Percentiles rank a stretch among this genome's conserved stretches.
phyloP scores from a whole-genome alignment of 164 flowering plant genomes.

The Sextonia rubra region DNA sequence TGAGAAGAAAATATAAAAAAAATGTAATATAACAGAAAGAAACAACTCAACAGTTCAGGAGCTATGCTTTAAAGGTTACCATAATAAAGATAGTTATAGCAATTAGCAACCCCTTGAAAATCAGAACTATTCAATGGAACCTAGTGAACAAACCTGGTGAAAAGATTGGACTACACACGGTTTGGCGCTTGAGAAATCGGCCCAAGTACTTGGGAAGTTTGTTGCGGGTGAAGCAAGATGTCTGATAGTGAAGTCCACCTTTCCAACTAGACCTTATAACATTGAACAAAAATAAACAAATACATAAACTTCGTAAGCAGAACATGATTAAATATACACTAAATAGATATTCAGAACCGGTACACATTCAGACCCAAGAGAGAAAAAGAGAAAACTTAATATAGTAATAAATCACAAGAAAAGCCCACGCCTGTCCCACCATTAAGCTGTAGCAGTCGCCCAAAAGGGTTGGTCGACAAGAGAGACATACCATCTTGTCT shows the following conservation, averaged over 20 bases:
- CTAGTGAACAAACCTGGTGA: slow-evolving; percentile 47
- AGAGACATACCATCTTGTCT: no score
- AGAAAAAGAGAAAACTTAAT: no score
- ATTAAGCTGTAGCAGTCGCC: no score
- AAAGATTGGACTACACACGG: slow-evolving; percentile 49
- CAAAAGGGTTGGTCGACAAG: no score
- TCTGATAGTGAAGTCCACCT: slow-evolving; percentile 89
- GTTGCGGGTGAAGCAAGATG: slow-evolving; percentile 73
- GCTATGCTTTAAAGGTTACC: not conserved
- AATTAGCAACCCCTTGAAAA: not conserved
- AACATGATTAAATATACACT: no score
- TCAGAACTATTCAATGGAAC: not conserved
- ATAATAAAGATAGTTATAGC: not conserved
- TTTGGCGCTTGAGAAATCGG: slow-evolving; percentile 43
- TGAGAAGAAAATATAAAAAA: no score
- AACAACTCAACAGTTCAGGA: not conserved
- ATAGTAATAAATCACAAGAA: no score
- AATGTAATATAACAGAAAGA: not conserved
- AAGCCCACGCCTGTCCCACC: no score
- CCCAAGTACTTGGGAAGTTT: slow-evolving; percentile 54
- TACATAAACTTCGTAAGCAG: not conserved
- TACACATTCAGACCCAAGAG: no score
- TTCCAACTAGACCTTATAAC: slow-evolving; percentile 65
- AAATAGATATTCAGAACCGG: no score
- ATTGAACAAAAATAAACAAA: slow-evolving; percentile 8